phyloP scores from a whole-genome alignment of 306 rosid genomes.

The Pueraria montana region DNA sequence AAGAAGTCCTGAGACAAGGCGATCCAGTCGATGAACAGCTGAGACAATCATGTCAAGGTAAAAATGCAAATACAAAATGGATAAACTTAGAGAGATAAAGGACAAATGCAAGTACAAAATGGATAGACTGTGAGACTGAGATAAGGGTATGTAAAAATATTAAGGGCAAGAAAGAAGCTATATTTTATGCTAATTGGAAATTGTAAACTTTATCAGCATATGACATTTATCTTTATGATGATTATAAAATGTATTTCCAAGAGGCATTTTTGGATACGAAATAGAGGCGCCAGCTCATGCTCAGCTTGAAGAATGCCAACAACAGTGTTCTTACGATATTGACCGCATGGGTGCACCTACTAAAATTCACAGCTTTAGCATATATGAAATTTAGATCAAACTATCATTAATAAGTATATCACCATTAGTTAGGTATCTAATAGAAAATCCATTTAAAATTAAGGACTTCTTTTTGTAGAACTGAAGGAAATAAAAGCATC shows the following conservation, averaged over 20 bases:
- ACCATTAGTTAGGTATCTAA: background rate
- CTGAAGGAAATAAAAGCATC: conserved; percentile 20
- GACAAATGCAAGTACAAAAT: conserved; percentile 7
- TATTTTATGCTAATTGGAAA: conserved; percentile 22
- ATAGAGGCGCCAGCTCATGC: conserved; percentile 83
- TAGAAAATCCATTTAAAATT: conserved; percentile 25
- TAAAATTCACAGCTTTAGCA: conserved; percentile 50
- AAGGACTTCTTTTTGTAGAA: conserved; percentile 9
- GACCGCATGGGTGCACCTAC: conserved; percentile 98
- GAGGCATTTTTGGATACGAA: conserved; percentile 77
- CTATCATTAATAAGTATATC: conserved; percentile 27
- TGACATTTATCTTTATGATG: background rate
- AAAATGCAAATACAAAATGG: conserved; percentile 45
- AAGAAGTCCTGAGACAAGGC: conserved; percentile 96
- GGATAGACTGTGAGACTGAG: background rate
- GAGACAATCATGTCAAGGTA: conserved; percentile 67
- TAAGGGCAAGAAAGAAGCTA: conserved; percentile 4
- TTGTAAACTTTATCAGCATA: conserved; percentile 15
- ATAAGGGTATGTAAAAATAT: conserved; percentile 32
- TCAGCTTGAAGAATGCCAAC: conserved; percentile 97
- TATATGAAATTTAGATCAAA: conserved; percentile 7
- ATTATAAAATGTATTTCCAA: conserved; percentile 23
- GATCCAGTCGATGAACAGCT: conserved; percentile 96
- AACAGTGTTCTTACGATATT: conserved; percentile 95
- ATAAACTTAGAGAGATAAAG: conserved; percentile 5